Evolutionary conservation across 768 basidiomycete species (phyloP).

Genomic region (Cystobasidium onofrii): DNA sequence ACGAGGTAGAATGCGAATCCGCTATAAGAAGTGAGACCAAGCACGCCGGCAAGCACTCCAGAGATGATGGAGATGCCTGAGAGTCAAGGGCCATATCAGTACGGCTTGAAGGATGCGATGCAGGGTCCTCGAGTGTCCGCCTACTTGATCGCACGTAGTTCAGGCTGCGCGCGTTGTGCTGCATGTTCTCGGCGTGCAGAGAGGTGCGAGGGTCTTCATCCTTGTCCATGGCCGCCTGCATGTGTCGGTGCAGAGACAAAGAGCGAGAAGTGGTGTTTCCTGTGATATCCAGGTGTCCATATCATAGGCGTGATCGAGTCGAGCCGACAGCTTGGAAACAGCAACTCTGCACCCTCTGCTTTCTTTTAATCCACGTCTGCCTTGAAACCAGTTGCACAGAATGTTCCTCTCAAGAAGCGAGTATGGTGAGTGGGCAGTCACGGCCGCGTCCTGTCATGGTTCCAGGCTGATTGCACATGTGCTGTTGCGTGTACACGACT

Average conservation of each 20-base stretch:
- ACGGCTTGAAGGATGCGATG: neutral
- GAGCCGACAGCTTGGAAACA: too few species aligned
- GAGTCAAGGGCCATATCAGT: neutral
- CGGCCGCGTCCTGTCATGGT: neutral
- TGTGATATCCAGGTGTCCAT: too few species aligned
- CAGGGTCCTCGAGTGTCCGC: neutral
- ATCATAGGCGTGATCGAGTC: too few species aligned
- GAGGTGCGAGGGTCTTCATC: neutral
- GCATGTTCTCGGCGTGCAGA: constrained; percentile 14
- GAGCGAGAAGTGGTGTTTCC: too few species aligned
- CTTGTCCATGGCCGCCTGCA: neutral
- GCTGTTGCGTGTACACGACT: neutral
- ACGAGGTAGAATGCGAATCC: constrained; percentile 23
- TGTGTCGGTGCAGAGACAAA: neutral
- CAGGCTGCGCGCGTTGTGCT: constrained; percentile 18
- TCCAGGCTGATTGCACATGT: neutral
- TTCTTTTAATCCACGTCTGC: too few species aligned
- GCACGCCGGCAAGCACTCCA: constrained; percentile 13
- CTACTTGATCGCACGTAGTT: constrained; percentile 19
- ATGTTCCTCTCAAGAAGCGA: constrained; percentile 27
- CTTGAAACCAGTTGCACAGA: too few species aligned
- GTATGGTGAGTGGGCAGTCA: constrained; percentile 1
- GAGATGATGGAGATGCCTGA: constrained; percentile 18
- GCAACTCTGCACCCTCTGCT: too few species aligned
- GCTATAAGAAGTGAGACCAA: constrained; percentile 26